Evolutionary conservation across 805 yeast genomes (phyloP), one percentile per base, ranked within the genome.

Genomic region (Barnettozyma pratensis): DNA sequence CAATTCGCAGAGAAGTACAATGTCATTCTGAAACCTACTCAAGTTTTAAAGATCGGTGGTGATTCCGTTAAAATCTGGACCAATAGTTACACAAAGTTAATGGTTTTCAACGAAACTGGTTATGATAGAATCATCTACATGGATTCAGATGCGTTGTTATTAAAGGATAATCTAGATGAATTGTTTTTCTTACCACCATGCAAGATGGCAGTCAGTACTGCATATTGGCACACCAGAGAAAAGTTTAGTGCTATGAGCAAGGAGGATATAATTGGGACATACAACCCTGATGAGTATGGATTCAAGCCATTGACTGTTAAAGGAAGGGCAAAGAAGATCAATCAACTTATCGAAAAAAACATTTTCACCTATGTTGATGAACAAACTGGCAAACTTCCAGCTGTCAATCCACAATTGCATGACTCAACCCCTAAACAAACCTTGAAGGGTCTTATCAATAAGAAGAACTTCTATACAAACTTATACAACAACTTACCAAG

Each of bases 41-140:
- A 46, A 31, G 47, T 58, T 1, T 48, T 54, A 6, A 53, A 53
- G 28, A 50, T 45, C 7, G 54, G 48, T 8, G 34, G 34, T 34
- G 57, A 53, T 32, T 26, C 48, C 1, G 51, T 55, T 9, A 46
- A 49, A 9, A 54, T 60, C 28, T 81, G 85, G 85, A 51, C 65
- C 6, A 65, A 69, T 5, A 74, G 83, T 47, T 76, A 77, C 53
- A 79, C 84, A 1, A 83, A 83, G 56, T 64, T 82, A 29, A 66
- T 72, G 51, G 72, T 78, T 0, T 82, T 82, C 58, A 69, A 73
- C 47, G 70, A 71, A 54, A 62, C 67, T 1, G 71, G 76, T 34
- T 83, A 70, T 57, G 77, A 79, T 28, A 62, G 84, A 41, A 59
- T 83, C 14, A 71, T 83, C 11, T 81, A 73, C 58, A 61, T 83